Conservation (phyloP, 2,329 filamentous ascomycete genomes). For the Fusarium compactum region DNA sequence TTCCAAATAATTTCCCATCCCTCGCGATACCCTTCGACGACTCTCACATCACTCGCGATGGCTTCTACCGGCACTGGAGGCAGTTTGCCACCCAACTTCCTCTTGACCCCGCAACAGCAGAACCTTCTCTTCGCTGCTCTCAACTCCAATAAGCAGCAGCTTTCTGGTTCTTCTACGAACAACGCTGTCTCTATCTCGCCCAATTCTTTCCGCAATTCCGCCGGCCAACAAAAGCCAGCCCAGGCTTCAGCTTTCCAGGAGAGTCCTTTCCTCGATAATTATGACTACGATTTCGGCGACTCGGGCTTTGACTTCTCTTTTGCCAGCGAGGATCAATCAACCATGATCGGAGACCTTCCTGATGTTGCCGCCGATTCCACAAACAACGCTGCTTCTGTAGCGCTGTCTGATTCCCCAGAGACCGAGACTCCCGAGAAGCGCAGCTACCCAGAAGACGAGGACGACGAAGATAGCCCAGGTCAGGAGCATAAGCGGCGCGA, state of each 20-base stretch:
- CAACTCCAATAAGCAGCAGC: slow-evolving; percentile 71
- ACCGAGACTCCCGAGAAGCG: slow-evolving; percentile 72
- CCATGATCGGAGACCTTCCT: slow-evolving; percentile 83
- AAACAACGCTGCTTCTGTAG: slow-evolving; percentile 53
- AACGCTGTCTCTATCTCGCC: slow-evolving; percentile 61
- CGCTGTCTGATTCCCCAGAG: slow-evolving; percentile 71
- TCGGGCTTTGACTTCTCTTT: slow-evolving; percentile 77
- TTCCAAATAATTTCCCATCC: slow-evolving; percentile 6
- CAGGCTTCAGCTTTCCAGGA: slow-evolving; percentile 68
- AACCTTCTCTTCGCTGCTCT: slow-evolving; percentile 80
- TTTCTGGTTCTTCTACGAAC: slow-evolving; percentile 52
- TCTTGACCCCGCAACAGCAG: slow-evolving; percentile 81
- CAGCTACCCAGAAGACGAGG: slow-evolving; percentile 77
- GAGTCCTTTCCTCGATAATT: slow-evolving; percentile 83
- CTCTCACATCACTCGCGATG: slow-evolving; percentile 54
- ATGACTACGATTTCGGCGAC: slow-evolving; percentile 83
- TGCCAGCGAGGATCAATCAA: slow-evolving; percentile 64
- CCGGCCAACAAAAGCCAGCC: slow-evolving; percentile 58
- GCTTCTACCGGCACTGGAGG: slow-evolving; percentile 61
- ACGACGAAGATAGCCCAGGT: slow-evolving; percentile 66
- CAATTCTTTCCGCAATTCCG: slow-evolving; percentile 63
- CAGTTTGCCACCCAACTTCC: slow-evolving; percentile 66
- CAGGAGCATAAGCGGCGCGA: slow-evolving; percentile 78
- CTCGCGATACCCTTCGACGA: slow-evolving; percentile 11
- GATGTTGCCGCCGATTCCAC: slow-evolving; percentile 12